Conservation (phyloP, 2,329 filamentous ascomycete species). For the Arthrobotrys entomopaga region DNA sequence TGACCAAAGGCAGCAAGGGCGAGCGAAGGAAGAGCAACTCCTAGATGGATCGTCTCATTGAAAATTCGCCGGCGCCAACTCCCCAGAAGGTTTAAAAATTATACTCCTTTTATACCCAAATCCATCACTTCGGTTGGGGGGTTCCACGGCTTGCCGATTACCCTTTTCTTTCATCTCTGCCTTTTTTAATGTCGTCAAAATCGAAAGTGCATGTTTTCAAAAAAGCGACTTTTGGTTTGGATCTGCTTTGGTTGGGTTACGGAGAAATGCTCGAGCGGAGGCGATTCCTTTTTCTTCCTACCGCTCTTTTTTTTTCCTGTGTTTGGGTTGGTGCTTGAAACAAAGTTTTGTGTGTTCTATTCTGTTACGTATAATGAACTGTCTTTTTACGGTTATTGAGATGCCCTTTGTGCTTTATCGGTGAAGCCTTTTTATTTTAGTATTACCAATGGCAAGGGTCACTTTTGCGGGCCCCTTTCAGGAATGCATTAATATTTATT, state of each 20-base stretch:
- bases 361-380: constrained; percentile 31
- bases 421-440: constrained; percentile 2
- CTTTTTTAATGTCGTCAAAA: not conserved
- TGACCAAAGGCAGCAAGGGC: constrained; percentile 35
- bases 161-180: not conserved
- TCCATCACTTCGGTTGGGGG: constrained; percentile 7
- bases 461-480: no score
- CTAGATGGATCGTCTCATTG: constrained; percentile 53
- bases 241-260: not conserved
- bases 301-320: constrained; percentile 9
- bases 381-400: constrained; percentile 8
- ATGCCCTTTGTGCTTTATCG: not conserved
- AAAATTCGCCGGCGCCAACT: constrained; percentile 45
- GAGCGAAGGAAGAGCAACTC: constrained; percentile 54
- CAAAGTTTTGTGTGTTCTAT: constrained; percentile 4
- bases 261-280: constrained; percentile 11
- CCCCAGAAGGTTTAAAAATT: constrained; percentile 42
- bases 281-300: constrained; percentile 20
- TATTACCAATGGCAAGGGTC: not conserved
- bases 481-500: not conserved
- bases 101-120: constrained; percentile 2
- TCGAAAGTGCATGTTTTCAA: not conserved
- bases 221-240: not conserved
- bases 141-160: not conserved
- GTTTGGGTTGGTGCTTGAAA: constrained; percentile 16